Evolutionary conservation across 2,329 filamentous ascomycete genomes (phyloP).

Genomic region (Leptographium flavum): DNA sequence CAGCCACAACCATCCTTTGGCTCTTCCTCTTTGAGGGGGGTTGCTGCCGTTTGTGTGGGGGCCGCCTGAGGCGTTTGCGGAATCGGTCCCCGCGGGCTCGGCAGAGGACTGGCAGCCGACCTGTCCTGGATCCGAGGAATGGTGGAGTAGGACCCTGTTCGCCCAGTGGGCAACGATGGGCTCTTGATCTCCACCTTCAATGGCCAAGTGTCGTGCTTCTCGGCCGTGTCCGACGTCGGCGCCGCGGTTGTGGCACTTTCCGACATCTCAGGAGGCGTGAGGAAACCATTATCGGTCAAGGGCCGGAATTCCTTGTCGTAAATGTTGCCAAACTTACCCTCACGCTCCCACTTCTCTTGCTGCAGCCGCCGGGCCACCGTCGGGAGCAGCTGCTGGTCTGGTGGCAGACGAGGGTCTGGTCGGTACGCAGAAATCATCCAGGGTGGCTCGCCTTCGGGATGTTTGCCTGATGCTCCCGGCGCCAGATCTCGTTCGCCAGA

Average conservation of each 20-base stretch:
- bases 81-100: slow-evolving; percentile 31
- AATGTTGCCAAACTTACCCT: slow-evolving; percentile 70
- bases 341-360: slow-evolving; percentile 89
- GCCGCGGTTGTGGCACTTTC: slow-evolving; percentile 14
- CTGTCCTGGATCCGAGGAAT: slow-evolving; percentile 45
- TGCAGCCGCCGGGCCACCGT: slow-evolving; percentile 84
- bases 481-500: slow-evolving; percentile 42
- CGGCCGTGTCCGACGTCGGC: neutral
- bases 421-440: slow-evolving; percentile 95
- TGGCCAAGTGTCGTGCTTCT: neutral
- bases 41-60: slow-evolving; percentile 29
- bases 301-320: slow-evolving; percentile 84
- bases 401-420: slow-evolving; percentile 83
- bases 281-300: slow-evolving; percentile 51
- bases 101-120: slow-evolving; percentile 23
- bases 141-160: slow-evolving; percentile 42
- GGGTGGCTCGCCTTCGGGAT: slow-evolving; percentile 85
- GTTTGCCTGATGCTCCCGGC: slow-evolving; percentile 34
- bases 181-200: slow-evolving; percentile 8
- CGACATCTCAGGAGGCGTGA: slow-evolving; percentile 27
- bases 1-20: slow-evolving; percentile 49
- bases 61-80: slow-evolving; percentile 27
- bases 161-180: slow-evolving; percentile 27
- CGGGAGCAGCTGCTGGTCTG: slow-evolving; percentile 87
- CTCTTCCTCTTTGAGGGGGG: slow-evolving; percentile 29